phyloP scores from a whole-genome alignment of 306 rosid species.

The Malus fusca region DNA sequence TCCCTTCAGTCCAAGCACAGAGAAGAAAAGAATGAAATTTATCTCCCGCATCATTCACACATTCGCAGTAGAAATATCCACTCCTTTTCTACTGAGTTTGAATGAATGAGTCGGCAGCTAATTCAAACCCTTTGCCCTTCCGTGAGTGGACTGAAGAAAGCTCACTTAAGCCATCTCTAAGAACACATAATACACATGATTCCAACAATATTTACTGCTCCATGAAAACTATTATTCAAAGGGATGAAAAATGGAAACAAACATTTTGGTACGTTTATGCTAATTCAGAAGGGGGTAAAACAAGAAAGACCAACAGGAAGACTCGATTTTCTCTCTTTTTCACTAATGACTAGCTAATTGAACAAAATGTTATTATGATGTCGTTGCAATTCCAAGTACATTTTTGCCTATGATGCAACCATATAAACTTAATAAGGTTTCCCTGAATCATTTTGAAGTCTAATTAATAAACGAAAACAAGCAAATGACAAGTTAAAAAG shows the following conservation, averaged over 20 bases:
- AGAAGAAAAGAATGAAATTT: slow-evolving; percentile 52
- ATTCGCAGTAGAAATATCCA: slow-evolving; percentile 45
- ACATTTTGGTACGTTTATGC: not conserved
- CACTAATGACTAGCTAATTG: not conserved
- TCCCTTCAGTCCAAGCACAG: slow-evolving; percentile 99
- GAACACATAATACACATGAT: not conserved
- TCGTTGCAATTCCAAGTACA: not conserved
- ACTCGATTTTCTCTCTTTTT: not conserved
- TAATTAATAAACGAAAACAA: not conserved
- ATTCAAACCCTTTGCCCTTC: slow-evolving; percentile 57
- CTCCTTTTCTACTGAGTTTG: slow-evolving; percentile 62
- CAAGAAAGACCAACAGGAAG: not conserved
- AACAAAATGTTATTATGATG: not conserved
- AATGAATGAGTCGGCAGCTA: slow-evolving; percentile 96
- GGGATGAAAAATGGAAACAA: not conserved
- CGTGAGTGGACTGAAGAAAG: slow-evolving; percentile 95
- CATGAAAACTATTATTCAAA: not conserved
- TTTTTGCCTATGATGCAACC: not conserved
- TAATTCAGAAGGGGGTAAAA: not conserved
- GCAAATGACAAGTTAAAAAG: not conserved
- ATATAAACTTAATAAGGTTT: not conserved
- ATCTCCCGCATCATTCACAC: slow-evolving; percentile 95
- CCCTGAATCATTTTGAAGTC: not conserved
- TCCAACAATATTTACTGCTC: not conserved
- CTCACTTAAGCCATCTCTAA: slow-evolving; percentile 54